Base-by-base conservation (phyloP, 129 eudicot genomes). In the Flaveria robusta region DNA sequence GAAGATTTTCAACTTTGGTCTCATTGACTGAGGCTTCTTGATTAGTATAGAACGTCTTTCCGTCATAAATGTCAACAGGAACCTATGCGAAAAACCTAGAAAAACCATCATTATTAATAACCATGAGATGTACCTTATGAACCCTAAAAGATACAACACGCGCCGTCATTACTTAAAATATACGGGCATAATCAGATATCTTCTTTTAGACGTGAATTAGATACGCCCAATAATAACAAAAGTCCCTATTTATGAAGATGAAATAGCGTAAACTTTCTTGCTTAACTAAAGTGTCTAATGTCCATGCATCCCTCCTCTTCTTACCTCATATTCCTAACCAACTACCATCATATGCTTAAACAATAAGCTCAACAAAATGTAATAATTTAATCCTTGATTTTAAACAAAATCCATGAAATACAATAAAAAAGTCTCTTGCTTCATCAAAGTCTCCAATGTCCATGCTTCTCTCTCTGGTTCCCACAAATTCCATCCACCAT, bases 181-280 rank as follows among this genome's bases (percentile, higher is more conserved):
- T 27, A 50, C 43, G 41, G 1, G 24, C 55, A 76, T 50, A 51
- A 39, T 66, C 42, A 11, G 9, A 66, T 66, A 76, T 34, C 9
- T 66, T 46, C 79, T 63, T 46, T 64, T 15, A 24, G 42, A 18
- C 15, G 20, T 16, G 46, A 62, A 45, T 29, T 19, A 5, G 39
- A 66, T 76, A 66, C 66, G 41, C 14, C 16, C 19, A 7, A 47
- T 66, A 12, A 34, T 50, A 22, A 77, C 20, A 77, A 22, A 37
- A 54, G 12, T n/a, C 26, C 5, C 34, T 16, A 27, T 75, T 31
- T 42, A 11, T 47, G 22, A 46, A 65, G 43, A 2, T 24, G 9
- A 34, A 11, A n/a, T 6, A 29, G 26, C 27, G 16, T 20, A 22
- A 29, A 9, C 24, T 54, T 6, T 54, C 56, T 77, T 66, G 39